Evolutionary conservation across 2,329 filamentous ascomycete species (phyloP).

Genomic region (Mycogone perniciosa): DNA sequence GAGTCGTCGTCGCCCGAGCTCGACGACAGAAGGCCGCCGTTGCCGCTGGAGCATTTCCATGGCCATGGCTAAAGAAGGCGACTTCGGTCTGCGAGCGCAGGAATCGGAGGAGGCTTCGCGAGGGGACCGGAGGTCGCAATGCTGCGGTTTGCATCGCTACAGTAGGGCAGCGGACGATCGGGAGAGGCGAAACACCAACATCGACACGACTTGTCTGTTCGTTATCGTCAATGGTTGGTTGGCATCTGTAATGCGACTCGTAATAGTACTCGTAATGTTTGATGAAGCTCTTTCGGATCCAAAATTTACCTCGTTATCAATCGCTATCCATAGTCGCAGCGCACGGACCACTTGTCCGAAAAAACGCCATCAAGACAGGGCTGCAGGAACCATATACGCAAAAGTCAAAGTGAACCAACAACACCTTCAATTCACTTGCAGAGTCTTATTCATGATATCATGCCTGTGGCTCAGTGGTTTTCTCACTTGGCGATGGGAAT

Average conservation of each 20-base stretch:
- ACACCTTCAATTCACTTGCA: no score
- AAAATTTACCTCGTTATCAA: constrained; percentile 11
- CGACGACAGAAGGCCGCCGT: neutral
- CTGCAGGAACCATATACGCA: no score
- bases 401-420: no score
- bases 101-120: constrained; percentile 60
- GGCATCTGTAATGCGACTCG: neutral
- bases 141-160: constrained; percentile 37
- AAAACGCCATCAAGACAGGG: no score
- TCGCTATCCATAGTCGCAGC: neutral
- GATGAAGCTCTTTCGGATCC: neutral
- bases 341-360: constrained; percentile 6
- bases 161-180: constrained; percentile 10
- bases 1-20: neutral
- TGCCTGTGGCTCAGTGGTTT: no score
- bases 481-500: no score
- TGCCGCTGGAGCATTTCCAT: constrained; percentile 7
- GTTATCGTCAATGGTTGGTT: neutral
- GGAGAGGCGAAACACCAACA: constrained; percentile 6
- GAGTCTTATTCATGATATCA: no score
- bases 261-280: neutral
- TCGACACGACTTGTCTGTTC: constrained; percentile 8
- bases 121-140: constrained; percentile 43
- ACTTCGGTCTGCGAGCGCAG: constrained; percentile 63
- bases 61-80: constrained; percentile 43